phyloP scores from a whole-genome alignment of 345 rosid genomes.

The Hibiscus tridactylites region DNA sequence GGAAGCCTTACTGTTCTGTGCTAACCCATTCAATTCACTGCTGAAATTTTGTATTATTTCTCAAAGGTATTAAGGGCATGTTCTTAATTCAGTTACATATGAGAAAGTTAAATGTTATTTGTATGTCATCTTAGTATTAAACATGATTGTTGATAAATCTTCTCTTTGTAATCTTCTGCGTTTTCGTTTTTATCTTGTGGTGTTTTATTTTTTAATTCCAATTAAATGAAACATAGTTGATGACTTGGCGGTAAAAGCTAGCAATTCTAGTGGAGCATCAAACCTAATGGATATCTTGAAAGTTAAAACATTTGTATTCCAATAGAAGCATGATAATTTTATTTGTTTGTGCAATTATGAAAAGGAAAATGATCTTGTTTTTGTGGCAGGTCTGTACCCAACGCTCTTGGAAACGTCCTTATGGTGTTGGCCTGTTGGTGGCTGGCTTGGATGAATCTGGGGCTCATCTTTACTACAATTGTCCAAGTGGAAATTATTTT shows the following conservation, averaged over 20 bases:
- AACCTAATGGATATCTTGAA: neutral
- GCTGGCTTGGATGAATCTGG: constrained; percentile 95
- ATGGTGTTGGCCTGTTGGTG: constrained; percentile 89
- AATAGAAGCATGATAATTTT: neutral
- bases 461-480: constrained; percentile 94
- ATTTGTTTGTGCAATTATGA: neutral
- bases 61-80: neutral
- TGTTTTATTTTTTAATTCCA: neutral
- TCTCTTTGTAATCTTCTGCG: neutral
- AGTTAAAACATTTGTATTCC: neutral
- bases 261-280: neutral
- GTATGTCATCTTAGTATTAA: neutral
- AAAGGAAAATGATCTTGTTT: constrained; percentile 1
- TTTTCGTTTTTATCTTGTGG: neutral
- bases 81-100: neutral
- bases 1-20: neutral
- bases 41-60: neutral
- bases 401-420: constrained; percentile 96
- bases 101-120: neutral
- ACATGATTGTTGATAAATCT: neutral
- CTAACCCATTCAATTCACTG: neutral
- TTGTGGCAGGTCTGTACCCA: constrained; percentile 91
- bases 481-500: constrained; percentile 98
- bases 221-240: neutral
- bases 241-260: neutral